Base-by-base conservation (phyloP, 257 asterid genomes). In the Nicotiana tabacum region DNA sequence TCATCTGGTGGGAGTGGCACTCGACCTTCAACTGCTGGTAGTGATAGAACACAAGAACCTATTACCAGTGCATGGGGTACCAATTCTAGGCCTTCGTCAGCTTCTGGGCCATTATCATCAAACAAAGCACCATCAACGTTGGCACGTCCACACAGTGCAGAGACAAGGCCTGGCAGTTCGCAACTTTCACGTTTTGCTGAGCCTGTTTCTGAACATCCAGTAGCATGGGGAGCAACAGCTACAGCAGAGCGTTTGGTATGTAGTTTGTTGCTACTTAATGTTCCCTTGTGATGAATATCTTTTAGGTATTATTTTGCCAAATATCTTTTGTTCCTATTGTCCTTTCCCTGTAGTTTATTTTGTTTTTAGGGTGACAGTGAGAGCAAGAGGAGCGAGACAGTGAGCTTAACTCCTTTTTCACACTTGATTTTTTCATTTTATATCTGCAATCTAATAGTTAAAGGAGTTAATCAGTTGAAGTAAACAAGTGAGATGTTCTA, bases 1-100 rank as follows among this genome's bases (percentile, higher is more conserved):
- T 91, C 97, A 85, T 96, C 99, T 62, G 94, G 97, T 86, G 99
- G 98, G 85, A 96, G 93, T 90, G 97, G 94, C 80, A 96, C 92
- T 83, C 92, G 98, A 58, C 97, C 99, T 81, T 94, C 98, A 32
- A 94, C 96, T 60, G 91, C 98, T 78, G 97, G 98, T 82, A 93
- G 97, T 86, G 98, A 94, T 84, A 85, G 90, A 84, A 87, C 93
- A 35, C 91, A 90, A 66, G 97, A 93, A 85, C 91, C 91, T 78
- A 82, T 83, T 82, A 81, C 90, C 39, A 87, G 82, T 91, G 90
- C 97, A 82, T 91, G 99, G 98, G 92, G 89, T 70, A 78, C 97
- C 84, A 91, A 84, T 89, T 94, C 99, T 84, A 91, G 99, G 85
- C 99, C 99, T 83, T 89, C 97, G 37, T 94, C 99, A 27, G 97